These are phyloP conservation scores for Rhypophila decipiens DNA, from an alignment of 495 filamentous ascomycete genomes.

Conservation along the genomic window DNA sequence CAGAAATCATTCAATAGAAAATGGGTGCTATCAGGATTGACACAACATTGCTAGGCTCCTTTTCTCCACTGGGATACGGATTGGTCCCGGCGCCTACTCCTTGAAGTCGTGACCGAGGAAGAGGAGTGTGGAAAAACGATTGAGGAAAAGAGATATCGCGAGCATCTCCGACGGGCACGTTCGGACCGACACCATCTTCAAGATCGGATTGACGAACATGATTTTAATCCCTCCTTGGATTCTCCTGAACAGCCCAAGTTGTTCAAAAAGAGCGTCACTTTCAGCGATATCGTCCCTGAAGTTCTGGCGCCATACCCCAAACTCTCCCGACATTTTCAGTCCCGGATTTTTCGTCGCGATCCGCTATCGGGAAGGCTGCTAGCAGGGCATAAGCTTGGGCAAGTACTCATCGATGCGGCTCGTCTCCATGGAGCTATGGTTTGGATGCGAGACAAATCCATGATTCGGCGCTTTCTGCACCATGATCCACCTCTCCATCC, in stretches of 20 bases:
- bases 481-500: constrained; percentile 55
- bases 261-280: neutral
- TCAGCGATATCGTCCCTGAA: neutral
- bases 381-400: constrained; percentile 25
- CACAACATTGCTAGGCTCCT: constrained; percentile 43
- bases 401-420: constrained; percentile 31
- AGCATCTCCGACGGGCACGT: neutral
- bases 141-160: neutral
- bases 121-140: neutral
- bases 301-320: neutral
- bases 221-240: too few relatives aligned
- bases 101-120: constrained; percentile 12
- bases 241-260: neutral
- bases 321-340: neutral
- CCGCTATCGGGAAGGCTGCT: constrained; percentile 15
- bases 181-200: neutral
- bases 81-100: constrained; percentile 27
- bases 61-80: constrained; percentile 64
- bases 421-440: constrained; percentile 34
- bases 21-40: neutral
- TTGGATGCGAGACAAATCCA: constrained; percentile 46
- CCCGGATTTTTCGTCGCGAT: constrained; percentile 1
- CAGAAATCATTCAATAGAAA: too few relatives aligned
- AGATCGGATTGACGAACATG: neutral
- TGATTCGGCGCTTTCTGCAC: constrained; percentile 53